Evolutionary conservation across 495 filamentous ascomycete genomes (phyloP).

Genomic region (Hypoxylon fragiforme): DNA sequence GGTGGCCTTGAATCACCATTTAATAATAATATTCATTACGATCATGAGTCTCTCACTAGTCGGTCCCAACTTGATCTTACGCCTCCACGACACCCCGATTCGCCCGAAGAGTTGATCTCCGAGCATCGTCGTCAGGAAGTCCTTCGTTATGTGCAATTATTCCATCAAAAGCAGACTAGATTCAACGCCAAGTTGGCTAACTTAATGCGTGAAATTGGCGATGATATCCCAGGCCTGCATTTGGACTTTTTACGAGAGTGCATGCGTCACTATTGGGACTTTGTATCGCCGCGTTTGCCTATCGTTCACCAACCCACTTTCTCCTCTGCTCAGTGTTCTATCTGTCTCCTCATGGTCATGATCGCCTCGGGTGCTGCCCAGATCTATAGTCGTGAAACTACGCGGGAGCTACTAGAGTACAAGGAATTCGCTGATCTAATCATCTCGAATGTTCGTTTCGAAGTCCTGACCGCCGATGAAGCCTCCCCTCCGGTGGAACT

Average conservation of each 20-base stretch:
- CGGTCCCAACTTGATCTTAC: conserved; percentile 76
- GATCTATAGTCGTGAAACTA: conserved; percentile 73
- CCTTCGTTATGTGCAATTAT: conserved; percentile 74
- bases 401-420: conserved; percentile 67
- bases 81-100: conserved; percentile 67
- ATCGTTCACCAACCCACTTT: conserved; percentile 95
- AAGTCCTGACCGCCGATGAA: conserved; percentile 83
- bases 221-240: conserved; percentile 72
- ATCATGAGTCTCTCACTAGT: conserved; percentile 60
- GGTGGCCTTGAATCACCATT: conserved; percentile 55
- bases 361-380: conserved; percentile 91
- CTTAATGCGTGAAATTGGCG: conserved; percentile 69
- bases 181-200: conserved; percentile 70
- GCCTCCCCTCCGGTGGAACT: conserved; percentile 87
- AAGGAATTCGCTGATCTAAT: conserved; percentile 81
- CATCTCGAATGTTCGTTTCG: conserved; percentile 81
- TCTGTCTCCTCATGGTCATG: conserved; percentile 80
- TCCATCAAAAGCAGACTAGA: conserved; percentile 73
- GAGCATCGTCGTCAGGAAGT: conserved; percentile 82
- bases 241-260: conserved; percentile 91
- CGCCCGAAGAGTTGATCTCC: conserved; percentile 75
- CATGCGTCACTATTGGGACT: conserved; percentile 88
- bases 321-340: conserved; percentile 75
- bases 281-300: conserved; percentile 89
- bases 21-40: conserved; percentile 56